Base-by-base conservation (phyloP, 345 rosid genomes). In the Lagerstroemia speciosa region DNA sequence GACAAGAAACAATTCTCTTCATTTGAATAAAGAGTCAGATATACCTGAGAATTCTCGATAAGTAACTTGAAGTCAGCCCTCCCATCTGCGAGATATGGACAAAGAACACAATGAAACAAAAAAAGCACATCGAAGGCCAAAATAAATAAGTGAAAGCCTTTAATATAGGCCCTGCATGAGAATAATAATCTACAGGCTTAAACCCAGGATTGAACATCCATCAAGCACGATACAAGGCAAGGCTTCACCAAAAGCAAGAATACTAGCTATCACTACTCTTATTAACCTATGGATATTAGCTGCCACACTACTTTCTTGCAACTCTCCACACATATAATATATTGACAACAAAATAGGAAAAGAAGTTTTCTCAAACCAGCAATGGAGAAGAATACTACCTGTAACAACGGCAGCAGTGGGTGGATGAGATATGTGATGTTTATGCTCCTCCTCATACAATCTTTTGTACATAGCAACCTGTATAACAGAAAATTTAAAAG, bases 391-490 rank as follows among this genome's bases (percentile, higher is more conserved):
- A 63, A 38, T 64, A 76, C 57, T 77, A 93, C 98, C 97, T 84
- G 82, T 70, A 71, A 80, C 72, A 30, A 73, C 72, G 70, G 77
- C 79, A 58, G 85, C 46, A 57, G 86, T 63, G 52, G 38, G 84
- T 48, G 82, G 68, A 77, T 73, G 67, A 38, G 93, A 83, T 32
- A 83, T 77, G 71, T 77, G 84, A 70, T 66, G 85, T 55, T 84
- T 93, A 29, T 89, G 96, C 62, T 89, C 97, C 82, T 93, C 97
- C 75, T 93, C 98, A 73, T 89, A 93, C 48, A 93, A 72, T 76
- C 89, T 87, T 79, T 84, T 93, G 75, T 93, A 93, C 97, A 87
- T 87, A 34, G 93, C 89, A 80, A 93, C 97, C 98, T 93, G 73
- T 62, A 40, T 34, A 30, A 27, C 65, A 37, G 15, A 70, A 46